Base-by-base conservation (phyloP, 768 basidiomycete genomes). In the Lentinula sp. region DNA sequence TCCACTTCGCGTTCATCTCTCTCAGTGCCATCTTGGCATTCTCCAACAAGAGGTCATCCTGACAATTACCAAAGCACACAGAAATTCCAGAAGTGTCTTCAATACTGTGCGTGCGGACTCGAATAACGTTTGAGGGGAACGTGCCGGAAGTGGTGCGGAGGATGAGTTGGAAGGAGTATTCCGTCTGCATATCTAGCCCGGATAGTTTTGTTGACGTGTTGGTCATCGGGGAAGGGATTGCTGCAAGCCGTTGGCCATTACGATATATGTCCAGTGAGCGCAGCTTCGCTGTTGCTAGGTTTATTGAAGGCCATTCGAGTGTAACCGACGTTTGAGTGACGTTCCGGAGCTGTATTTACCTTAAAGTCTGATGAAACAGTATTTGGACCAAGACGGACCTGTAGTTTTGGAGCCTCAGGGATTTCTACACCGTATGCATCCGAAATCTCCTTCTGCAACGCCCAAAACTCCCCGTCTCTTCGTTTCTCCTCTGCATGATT, bases 291-390 rank as follows among this genome's bases (percentile, higher is more conserved):
- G 87, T 90, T 0, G 94, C 97, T 15, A 98, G 83, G 59, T 91
- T 76, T 18, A 98, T 75, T 39, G 84, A 71, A 3, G 93, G 90
- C 97, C 97, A 99, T 78, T 99, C 95, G 20, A 99, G 82, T 2
- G 95, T 95, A 2, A 95, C 93, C 8, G 91, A 95, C 1, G 97
- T 99, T 79, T 99, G 97, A 0, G 97, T 98, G 53, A 93, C 86
- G 68, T 97, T 95, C 48, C 95, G 86, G 18, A 98, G 82, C 86
- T 94, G 66, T 9, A 59, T n/a, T 7, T 59, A 49, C 2, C 3
- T 18, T 13, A 9, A 12, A 28, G 6, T 4, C 10, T 35, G 16
- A 39, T 9, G 10, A 18, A 32, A 9, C 32, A 39, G 2, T 10
- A 39, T 12, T 23, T 12, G 13, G 28, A 23, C 36, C n/a, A 20